Evolutionary conservation across 2,329 filamentous ascomycete species (phyloP), one percentile per base, ranked within the genome.

Genomic region (Curvularia spicifera): DNA sequence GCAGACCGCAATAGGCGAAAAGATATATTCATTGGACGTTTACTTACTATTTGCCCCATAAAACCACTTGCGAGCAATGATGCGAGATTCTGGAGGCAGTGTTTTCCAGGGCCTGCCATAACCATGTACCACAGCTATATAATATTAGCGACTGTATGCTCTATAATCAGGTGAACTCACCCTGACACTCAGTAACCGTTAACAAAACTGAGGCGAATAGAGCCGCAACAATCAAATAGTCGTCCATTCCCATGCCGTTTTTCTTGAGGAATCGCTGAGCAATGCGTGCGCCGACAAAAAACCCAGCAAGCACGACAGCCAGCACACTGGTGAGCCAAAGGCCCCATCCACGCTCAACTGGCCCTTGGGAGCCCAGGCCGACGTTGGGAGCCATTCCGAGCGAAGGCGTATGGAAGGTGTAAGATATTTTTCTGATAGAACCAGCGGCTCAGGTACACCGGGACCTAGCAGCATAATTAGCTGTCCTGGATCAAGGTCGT

Each of bases 11-110:
- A 26, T 6, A n/a, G 40, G 24, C 13, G 13, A 8, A 26, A 43
- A n/a, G 12, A n/a, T 5, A 18, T 15, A 15, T 2, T 31, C 13
- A 13, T 29, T 10, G 43, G 15, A n/a, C 1, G 12, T 45, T 18
- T 33, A 56, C 59, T 44, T 26, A 59, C 59, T 66, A 35, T 75
- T 68, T 28, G 70, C 70, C 45, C 67, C 67, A 54, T 71, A 75
- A 60, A 72, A 74, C 69, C 70, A 69, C 47, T 65, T 65, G 29
- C 65, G 61, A 9, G 66, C 67, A 18, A 46, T 64, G 12, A 69
- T 54, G 12, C 63, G 63, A n/a, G 54, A 54, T 10, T 62, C 60
- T 1, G 40, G 42, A 5, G 61, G 46, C 18, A 70, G 53, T 12
- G 61, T 56, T 2, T 59, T 52, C 57, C 59, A 70, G 20, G 59